Evolutionary conservation across 768 basidiomycete genomes (phyloP).

Genomic region (Kwoniella sp.): DNA sequence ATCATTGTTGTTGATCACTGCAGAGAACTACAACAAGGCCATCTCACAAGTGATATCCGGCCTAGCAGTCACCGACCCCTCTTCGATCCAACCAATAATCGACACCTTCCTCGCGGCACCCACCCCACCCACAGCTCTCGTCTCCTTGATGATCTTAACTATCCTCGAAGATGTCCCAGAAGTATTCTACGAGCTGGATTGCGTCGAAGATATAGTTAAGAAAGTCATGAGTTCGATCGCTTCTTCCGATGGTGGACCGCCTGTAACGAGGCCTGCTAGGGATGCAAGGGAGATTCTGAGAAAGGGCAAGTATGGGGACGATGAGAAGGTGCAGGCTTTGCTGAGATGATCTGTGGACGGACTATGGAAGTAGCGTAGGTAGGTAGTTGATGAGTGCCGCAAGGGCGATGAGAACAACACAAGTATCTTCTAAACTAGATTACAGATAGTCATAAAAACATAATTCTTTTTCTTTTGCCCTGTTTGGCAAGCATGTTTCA

Average conservation of each 20-base stretch:
- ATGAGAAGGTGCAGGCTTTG: slow-evolving; percentile 50
- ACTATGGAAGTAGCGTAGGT: too few species aligned
- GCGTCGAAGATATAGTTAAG: slow-evolving; percentile 68
- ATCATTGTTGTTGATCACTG: too few species aligned
- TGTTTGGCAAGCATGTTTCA: too few species aligned
- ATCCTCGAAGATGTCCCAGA: slow-evolving; percentile 58
- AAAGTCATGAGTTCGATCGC: slow-evolving; percentile 72
- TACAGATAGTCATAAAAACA: too few species aligned
- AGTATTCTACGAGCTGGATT: slow-evolving; percentile 68
- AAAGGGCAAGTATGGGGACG: slow-evolving; percentile 52
- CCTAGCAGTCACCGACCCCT: slow-evolving; percentile 63
- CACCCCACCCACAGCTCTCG: slow-evolving; percentile 65
- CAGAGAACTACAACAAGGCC: slow-evolving; percentile 72
- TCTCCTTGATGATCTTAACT: slow-evolving; percentile 50
- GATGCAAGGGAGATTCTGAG: slow-evolving; percentile 64
- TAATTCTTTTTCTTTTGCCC: too few species aligned
- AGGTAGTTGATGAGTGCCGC: too few species aligned
- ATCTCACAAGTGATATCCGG: slow-evolving; percentile 67
- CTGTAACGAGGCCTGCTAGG: slow-evolving; percentile 74
- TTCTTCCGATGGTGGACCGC: slow-evolving; percentile 64
- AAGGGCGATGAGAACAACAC: too few species aligned
- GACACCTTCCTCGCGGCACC: slow-evolving; percentile 69
- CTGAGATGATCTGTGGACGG: slow-evolving; percentile 25
- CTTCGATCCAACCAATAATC: slow-evolving; percentile 68
- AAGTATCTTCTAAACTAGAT: too few species aligned